phyloP scores from a whole-genome alignment of 192 early-diverging fungal genomes.

The Chytriomyces hyalinus region DNA sequence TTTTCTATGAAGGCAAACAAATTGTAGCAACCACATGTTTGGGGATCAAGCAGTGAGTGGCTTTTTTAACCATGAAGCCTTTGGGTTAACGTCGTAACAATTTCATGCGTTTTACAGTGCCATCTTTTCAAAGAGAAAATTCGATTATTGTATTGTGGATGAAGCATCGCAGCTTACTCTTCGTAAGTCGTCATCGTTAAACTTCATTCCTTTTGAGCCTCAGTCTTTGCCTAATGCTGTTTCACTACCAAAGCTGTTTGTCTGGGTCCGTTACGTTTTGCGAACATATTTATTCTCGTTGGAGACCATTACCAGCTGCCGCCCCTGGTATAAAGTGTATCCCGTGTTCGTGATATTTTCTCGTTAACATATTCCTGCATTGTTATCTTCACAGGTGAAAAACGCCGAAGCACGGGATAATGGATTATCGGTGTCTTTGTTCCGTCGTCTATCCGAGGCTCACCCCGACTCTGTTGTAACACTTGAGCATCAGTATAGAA shows the following conservation, averaged over 20 bases:
- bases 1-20: constrained; percentile 62
- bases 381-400: constrained; percentile 51
- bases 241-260: constrained; percentile 61
- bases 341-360: neutral
- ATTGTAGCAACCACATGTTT: constrained; percentile 91
- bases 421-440: constrained; percentile 73
- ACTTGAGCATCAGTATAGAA: constrained; percentile 88
- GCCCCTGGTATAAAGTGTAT: constrained; percentile 69
- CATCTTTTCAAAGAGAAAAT: constrained; percentile 73
- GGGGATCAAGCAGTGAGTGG: constrained; percentile 74
- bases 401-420: constrained; percentile 59
- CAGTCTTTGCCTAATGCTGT: neutral
- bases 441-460: constrained; percentile 78
- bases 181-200: constrained; percentile 37
- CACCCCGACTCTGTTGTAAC: constrained; percentile 78
- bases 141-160: constrained; percentile 97
- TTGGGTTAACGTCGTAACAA: neutral
- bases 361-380: neutral
- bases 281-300: constrained; percentile 86
- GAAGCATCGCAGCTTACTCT: constrained; percentile 94
- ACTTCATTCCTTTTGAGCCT: neutral
- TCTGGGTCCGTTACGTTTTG: constrained; percentile 83
- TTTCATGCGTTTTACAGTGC: constrained; percentile 44
- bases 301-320: constrained; percentile 96
- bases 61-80: neutral